Base-by-base conservation (phyloP, 2,329 filamentous ascomycete genomes). In the Hortaea werneckii region DNA sequence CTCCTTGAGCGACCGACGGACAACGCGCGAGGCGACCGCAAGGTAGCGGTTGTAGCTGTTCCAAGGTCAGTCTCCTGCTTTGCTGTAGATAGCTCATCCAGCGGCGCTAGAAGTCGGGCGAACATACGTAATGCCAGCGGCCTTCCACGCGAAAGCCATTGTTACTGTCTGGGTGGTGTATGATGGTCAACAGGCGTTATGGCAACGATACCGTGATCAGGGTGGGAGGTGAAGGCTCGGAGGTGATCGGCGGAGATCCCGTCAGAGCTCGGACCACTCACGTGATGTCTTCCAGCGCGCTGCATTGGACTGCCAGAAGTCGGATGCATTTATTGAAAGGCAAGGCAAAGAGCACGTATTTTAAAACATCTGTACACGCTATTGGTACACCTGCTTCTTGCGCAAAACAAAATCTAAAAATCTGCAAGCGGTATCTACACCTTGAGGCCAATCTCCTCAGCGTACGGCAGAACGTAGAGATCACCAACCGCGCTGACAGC, bases 1-100 rank as follows among this genome's bases (percentile, higher is more conserved):
- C 66, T 98, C 92, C 79, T 96, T 95, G 70, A 98, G 78, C 69
- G 88, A 94, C 69, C 87, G 85, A 75, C 94, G 92, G 69, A 98
- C 86, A 66, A 87, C 85, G 72, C 89, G 88, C 72, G 89, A 82
- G 65, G 92, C 88, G 74, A 98, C 80, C 66, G 89, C 82, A 68
- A 98, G 83, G 83, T 95, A 96, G 76, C 89, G 92, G 84, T 98
- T 98, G 87, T 98, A 98, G 76, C 92, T 98, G 69, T 67, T 45
- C 6, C 49, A 20, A 20, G 51, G 43, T 53, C 42, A 55, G 52
- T 50, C 38, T 20, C 20, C 20, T 20, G 20, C 20, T 20, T 4
- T 20, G 20, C 41, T 4, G 20, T 20, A 20, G 20, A 4, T 2
- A 20, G 20, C 20, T 20, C 20, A 20, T 20, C 20, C 20, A 4